Percentiles rank a stretch among this genome's conserved stretches.
Conservation (phyloP, 768 basidiomycete genomes). For the Kondoa subrosea region DNA sequence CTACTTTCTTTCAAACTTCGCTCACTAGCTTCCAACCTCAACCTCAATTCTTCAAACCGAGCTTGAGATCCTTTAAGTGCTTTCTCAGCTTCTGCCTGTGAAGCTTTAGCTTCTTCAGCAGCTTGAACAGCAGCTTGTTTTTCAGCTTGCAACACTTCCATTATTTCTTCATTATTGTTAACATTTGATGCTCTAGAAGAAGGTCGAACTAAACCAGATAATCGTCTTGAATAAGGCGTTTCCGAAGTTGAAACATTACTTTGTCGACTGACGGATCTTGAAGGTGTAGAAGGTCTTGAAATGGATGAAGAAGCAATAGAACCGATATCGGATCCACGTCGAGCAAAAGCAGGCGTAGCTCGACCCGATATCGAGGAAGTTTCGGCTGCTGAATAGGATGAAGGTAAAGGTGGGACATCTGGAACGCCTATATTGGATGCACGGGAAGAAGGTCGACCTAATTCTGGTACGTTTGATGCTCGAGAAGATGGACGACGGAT, state of each 20-base stretch:
- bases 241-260: background rate
- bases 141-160: slow-evolving; percentile 3
- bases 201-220: slow-evolving; percentile 1
- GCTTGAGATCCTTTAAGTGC: slow-evolving; percentile 7
- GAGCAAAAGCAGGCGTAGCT: background rate
- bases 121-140: slow-evolving; percentile 1
- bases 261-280: background rate
- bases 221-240: background rate
- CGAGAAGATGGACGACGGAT: slow-evolving; percentile 12
- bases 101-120: slow-evolving; percentile 13
- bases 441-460: slow-evolving; percentile 15
- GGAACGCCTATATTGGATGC: slow-evolving; percentile 1
- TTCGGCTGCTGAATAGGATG: background rate
- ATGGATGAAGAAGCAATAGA: no score
- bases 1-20: slow-evolving; percentile 24
- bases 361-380: background rate
- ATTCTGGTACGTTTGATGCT: slow-evolving; percentile 8
- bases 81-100: slow-evolving; percentile 15
- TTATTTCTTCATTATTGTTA: background rate
- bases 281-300: slow-evolving; percentile 4
- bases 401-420: slow-evolving; percentile 4
- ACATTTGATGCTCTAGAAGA: slow-evolving; percentile 13
- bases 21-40: slow-evolving; percentile 7
- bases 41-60: slow-evolving; percentile 10
- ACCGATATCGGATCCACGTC: background rate